phyloP scores from a whole-genome alignment of 2,329 filamentous ascomycete species.

The Aspergillus tamarii region DNA sequence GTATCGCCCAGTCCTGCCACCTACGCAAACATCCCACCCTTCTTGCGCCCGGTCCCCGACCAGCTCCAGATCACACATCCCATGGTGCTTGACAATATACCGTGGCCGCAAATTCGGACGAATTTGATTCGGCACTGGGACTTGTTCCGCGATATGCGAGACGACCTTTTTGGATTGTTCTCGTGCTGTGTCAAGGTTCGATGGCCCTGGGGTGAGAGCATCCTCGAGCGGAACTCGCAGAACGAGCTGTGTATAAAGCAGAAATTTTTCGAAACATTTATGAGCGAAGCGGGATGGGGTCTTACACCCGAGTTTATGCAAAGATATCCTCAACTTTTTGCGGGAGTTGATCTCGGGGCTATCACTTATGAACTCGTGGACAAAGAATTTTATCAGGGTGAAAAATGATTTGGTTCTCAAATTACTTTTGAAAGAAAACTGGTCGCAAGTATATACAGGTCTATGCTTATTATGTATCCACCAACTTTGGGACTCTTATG shows the following conservation, averaged over 20 bases:
- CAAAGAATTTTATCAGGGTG: background rate
- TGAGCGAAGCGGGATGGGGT: slow-evolving; percentile 27
- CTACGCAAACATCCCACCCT: slow-evolving; percentile 23
- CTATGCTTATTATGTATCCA: slow-evolving; percentile 1
- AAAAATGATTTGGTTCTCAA: background rate
- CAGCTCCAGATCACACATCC: slow-evolving; percentile 27
- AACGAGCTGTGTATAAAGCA: slow-evolving; percentile 24
- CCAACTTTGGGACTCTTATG: background rate
- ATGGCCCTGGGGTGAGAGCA: slow-evolving; percentile 30
- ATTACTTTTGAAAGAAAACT: background rate
- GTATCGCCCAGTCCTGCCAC: slow-evolving; percentile 24
- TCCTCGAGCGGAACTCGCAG: slow-evolving; percentile 25
- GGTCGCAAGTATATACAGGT: background rate
- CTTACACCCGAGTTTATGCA: slow-evolving; percentile 30
- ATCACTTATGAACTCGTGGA: background rate
- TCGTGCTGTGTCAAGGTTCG: slow-evolving; percentile 27
- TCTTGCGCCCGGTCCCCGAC: slow-evolving; percentile 21
- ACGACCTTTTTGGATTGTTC: background rate
- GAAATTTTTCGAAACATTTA: slow-evolving; percentile 25
- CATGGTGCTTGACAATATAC: slow-evolving; percentile 22
- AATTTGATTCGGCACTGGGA: background rate
- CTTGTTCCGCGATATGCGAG: slow-evolving; percentile 14
- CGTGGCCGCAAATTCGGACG: slow-evolving; percentile 22
- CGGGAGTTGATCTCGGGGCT: slow-evolving; percentile 21
- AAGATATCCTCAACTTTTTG: slow-evolving; percentile 26